A percentile compares a stretch with the other conserved stretches of the same genome.
phyloP scores from a whole-genome alignment of 2,329 filamentous ascomycete genomes.

The Sporothrix schenckii region DNA sequence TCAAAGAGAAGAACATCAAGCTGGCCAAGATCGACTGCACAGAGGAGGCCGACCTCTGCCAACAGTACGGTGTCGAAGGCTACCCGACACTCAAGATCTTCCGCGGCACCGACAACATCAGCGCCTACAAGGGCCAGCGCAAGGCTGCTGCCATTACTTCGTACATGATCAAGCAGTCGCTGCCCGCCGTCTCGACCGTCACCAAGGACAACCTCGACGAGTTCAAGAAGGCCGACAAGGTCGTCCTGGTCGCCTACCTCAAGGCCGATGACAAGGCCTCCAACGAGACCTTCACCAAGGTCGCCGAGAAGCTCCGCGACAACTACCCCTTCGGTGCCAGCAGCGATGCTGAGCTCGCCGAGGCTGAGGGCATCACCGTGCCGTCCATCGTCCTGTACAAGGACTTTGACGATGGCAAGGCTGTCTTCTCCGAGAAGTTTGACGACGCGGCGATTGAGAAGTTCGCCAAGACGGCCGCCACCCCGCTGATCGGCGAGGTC shows the following conservation, averaged over 20 bases:
- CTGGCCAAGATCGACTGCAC: conserved; percentile 94
- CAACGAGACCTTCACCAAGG: conserved; percentile 78
- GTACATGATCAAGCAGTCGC: conserved; percentile 98
- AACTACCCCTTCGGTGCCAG: conserved; percentile 89
- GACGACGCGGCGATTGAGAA: conserved; percentile 75
- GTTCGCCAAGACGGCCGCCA: conserved; percentile 83
- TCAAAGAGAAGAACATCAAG: conserved; percentile 86
- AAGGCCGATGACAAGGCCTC: conserved; percentile 78
- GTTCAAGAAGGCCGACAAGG: conserved; percentile 98
- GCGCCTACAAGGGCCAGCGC: conserved; percentile 84
- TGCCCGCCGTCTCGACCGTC: conserved; percentile 86
- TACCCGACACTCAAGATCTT: conserved; percentile 99
- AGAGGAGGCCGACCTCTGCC: conserved; percentile 88
- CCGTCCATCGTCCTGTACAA: conserved; percentile 95
- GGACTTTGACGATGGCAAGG: conserved; percentile 95
- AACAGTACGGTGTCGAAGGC: conserved; percentile 86
- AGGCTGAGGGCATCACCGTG: conserved; percentile 85
- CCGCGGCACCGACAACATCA: conserved; percentile 80
- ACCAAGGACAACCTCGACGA: conserved; percentile 83
- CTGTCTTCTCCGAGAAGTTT: conserved; percentile 78
- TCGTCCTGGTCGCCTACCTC: conserved; percentile 90
- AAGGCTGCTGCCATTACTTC: conserved; percentile 77
- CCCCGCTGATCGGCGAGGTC: conserved; percentile 91
- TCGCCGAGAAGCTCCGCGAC: conserved; percentile 79
- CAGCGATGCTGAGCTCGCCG: conserved; percentile 79